These are phyloP conservation scores for Sphaerulina musiva DNA, from an alignment of 2,329 filamentous ascomycete species.

Conservation along the genomic window DNA sequence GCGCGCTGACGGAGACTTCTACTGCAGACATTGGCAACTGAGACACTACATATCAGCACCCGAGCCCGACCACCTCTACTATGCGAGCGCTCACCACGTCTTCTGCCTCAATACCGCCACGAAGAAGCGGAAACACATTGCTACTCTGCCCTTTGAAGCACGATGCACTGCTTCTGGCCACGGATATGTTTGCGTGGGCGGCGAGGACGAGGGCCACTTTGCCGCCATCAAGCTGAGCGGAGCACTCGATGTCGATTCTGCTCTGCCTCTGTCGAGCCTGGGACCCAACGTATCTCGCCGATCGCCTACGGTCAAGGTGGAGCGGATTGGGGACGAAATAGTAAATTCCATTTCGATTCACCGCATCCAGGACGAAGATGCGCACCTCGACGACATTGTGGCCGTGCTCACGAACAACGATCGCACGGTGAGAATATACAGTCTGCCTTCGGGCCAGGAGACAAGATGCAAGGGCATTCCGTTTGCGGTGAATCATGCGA, in stretches of 20 bases:
- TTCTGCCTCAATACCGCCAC: constrained; percentile 56
- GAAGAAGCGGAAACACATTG: constrained; percentile 66
- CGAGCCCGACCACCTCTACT: constrained; percentile 72
- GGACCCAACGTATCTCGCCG: constrained; percentile 8
- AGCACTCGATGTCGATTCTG: constrained; percentile 49
- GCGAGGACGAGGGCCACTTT: constrained; percentile 76
- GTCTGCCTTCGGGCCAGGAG: constrained; percentile 60
- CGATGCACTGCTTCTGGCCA: constrained; percentile 79
- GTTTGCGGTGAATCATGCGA: constrained; percentile 84
- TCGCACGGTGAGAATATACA: constrained; percentile 77
- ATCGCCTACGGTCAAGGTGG: constrained; percentile 46
- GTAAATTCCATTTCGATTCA: constrained; percentile 63
- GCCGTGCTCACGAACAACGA: constrained; percentile 86
- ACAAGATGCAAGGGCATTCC: constrained; percentile 67
- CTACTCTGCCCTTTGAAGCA: constrained; percentile 61
- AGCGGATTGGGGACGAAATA: constrained; percentile 57
- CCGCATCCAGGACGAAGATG: constrained; percentile 49
- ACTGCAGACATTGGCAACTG: constrained; percentile 71
- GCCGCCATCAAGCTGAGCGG: constrained; percentile 62
- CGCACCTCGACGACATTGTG: constrained; percentile 48
- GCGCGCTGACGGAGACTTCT: neutral
- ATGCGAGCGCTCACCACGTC: constrained; percentile 64
- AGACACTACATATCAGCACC: constrained; percentile 83
- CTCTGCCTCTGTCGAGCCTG: constrained; percentile 47
- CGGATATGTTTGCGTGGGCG: constrained; percentile 86